Conservation (phyloP, 2,329 filamentous ascomycete genomes). For the Pyrenochaeta sp. region DNA sequence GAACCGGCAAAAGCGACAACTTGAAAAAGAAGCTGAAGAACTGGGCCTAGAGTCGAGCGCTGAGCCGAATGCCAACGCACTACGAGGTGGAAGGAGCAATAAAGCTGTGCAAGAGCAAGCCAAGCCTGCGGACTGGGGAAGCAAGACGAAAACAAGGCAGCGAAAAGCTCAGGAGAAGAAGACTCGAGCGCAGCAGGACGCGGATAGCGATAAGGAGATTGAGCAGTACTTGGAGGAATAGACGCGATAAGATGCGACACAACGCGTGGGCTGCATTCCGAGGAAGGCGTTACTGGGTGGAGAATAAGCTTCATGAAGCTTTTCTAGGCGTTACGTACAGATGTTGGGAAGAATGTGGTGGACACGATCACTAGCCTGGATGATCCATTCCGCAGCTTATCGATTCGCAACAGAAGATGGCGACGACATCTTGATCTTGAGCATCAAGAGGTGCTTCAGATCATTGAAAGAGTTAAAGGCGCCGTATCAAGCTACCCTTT, state of each 20-base stretch:
- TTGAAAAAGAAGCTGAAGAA: constrained; percentile 62
- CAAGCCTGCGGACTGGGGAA: constrained; percentile 60
- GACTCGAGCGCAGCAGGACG: constrained; percentile 60
- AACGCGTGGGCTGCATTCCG: constrained; percentile 6
- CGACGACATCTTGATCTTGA: neutral
- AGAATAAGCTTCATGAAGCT: constrained; percentile 31
- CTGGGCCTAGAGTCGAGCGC: constrained; percentile 44
- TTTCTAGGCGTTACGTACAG: constrained; percentile 14
- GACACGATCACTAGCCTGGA: neutral
- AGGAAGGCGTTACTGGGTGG: constrained; percentile 14
- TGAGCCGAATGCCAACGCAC: constrained; percentile 42
- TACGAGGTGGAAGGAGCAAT: constrained; percentile 35
- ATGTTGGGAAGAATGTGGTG: constrained; percentile 23
- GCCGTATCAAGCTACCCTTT: neutral
- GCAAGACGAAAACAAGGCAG: constrained; percentile 65
- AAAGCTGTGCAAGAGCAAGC: constrained; percentile 58
- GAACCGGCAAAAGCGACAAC: constrained; percentile 69
- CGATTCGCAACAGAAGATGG: neutral
- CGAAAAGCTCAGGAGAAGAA: constrained; percentile 55
- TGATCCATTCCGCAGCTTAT: constrained; percentile 10
- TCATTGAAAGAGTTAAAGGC: neutral
- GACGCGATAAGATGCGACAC: constrained; percentile 1
- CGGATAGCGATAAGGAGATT: constrained; percentile 5
- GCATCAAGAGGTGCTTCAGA: neutral
- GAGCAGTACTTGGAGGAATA: neutral